A percentile compares a stretch with the other conserved stretches of the same genome.
Evolutionary conservation across 371 early-diverging fungal genomes (phyloP).

Genomic region (Funneliformis caledonium): DNA sequence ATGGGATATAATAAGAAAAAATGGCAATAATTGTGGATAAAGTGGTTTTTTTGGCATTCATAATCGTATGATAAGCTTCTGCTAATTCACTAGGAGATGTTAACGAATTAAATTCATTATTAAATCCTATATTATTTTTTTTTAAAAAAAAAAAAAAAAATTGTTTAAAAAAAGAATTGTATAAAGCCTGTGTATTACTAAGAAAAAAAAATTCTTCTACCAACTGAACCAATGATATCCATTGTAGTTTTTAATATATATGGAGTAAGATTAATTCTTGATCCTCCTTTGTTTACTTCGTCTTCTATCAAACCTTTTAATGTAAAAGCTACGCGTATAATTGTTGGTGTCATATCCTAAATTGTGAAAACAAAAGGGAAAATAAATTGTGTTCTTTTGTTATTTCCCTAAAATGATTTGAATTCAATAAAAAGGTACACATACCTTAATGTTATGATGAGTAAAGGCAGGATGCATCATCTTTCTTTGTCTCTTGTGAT

Average conservation of each 20-base stretch:
- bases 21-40: no score
- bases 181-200: not conserved
- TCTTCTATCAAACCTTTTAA: conserved; percentile 49
- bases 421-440: not conserved
- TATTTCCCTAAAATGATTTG: not conserved
- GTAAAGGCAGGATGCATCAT: conserved; percentile 72
- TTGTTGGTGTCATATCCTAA: conserved; percentile 52
- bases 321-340: conserved; percentile 48
- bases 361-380: no score
- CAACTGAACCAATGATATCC: conserved; percentile 55
- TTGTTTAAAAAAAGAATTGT: not conserved
- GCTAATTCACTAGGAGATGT: conserved; percentile 2
- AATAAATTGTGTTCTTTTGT: no score
- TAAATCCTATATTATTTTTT: not conserved
- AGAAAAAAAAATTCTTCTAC: not conserved
- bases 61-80: not conserved
- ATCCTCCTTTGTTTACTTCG: conserved; percentile 33
- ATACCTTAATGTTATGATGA: conserved; percentile 51
- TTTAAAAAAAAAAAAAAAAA: not conserved
- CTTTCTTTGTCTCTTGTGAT: conserved; percentile 67
- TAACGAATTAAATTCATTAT: conserved; percentile 16
- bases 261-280: conserved; percentile 46
- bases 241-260: conserved; percentile 52
- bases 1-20: not conserved
- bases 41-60: not conserved